Evolutionary conservation across 2,329 filamentous ascomycete species (phyloP).

Genomic region (Phyllosticta paracitricarpa): DNA sequence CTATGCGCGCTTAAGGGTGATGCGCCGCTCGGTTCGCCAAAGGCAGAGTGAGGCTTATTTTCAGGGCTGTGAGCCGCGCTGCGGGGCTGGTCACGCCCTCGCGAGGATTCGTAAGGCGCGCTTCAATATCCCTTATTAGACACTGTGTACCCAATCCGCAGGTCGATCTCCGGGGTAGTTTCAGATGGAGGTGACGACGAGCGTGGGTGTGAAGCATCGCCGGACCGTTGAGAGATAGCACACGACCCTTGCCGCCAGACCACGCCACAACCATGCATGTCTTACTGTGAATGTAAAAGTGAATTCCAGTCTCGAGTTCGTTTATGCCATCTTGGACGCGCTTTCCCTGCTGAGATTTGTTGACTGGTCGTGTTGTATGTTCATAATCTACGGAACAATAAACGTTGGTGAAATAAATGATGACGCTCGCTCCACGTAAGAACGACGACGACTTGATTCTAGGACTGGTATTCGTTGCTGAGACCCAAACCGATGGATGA

Average conservation of each 20-base stretch:
- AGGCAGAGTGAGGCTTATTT: not conserved
- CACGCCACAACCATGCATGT: not conserved
- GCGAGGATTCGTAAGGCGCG: not conserved
- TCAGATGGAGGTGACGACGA: not conserved
- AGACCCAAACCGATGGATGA: not conserved
- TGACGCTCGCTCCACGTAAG: no score
- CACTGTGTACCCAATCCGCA: not conserved
- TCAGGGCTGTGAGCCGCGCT: not conserved
- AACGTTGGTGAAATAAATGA: no score
- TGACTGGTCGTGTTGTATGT: not conserved
- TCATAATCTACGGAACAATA: no score
- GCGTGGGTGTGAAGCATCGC: not conserved
- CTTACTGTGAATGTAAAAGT: not conserved
- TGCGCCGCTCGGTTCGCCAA: not conserved
- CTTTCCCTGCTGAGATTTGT: not conserved
- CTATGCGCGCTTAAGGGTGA: not conserved
- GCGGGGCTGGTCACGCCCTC: not conserved
- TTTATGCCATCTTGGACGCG: not conserved
- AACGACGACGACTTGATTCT: no score
- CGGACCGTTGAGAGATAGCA: not conserved
- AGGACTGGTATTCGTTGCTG: not conserved
- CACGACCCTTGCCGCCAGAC: not conserved
- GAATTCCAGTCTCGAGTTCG: not conserved
- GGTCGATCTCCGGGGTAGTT: not conserved
- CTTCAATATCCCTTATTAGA: not conserved